These are phyloP conservation scores for Capsella rubella DNA, from an alignment of 441 rosid genomes.

Conservation along the genomic window DNA sequence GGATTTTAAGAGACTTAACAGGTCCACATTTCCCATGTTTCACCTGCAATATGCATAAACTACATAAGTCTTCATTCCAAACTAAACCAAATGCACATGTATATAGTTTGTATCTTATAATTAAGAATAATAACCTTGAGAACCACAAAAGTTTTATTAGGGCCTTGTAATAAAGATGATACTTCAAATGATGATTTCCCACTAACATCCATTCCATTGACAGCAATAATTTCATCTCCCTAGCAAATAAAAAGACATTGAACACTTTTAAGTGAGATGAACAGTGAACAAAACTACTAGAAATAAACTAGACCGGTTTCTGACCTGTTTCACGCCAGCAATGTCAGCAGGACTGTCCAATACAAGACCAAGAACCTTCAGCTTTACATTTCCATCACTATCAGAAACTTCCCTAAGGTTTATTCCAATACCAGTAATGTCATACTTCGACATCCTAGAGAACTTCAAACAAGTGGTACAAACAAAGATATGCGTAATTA, in stretches of 20 bases:
- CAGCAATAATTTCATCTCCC: slow-evolving; percentile 91
- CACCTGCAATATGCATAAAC: slow-evolving; percentile 57
- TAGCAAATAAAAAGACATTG: slow-evolving; percentile 41
- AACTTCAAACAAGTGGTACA: slow-evolving; percentile 62
- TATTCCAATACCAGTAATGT: slow-evolving; percentile 89
- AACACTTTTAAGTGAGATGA: slow-evolving; percentile 1
- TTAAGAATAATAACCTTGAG: slow-evolving; percentile 61
- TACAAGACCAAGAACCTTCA: slow-evolving; percentile 84
- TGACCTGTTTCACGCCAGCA: slow-evolving; percentile 92
- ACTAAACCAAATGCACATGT: slow-evolving; percentile 13
- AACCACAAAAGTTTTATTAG: slow-evolving; percentile 79
- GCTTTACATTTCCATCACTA: slow-evolving; percentile 61
- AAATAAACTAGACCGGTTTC: slow-evolving; percentile 1
- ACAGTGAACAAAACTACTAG: slow-evolving; percentile 2
- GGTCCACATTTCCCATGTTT: slow-evolving; percentile 93
- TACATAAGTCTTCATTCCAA: slow-evolving; percentile 10
- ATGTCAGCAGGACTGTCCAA: slow-evolving; percentile 87
- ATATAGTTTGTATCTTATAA: slow-evolving; percentile 7
- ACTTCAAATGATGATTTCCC: slow-evolving; percentile 97
- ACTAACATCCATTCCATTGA: slow-evolving; percentile 76
- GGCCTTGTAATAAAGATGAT: slow-evolving; percentile 93
- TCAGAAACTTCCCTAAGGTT: slow-evolving; percentile 91
- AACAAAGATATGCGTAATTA: slow-evolving; percentile 18
- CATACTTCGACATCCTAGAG: slow-evolving; percentile 96
- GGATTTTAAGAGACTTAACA: slow-evolving; percentile 66